These are phyloP conservation scores for Blastobotrys terrestris DNA, from an alignment of 805 yeast genomes.

Conservation along the genomic window DNA sequence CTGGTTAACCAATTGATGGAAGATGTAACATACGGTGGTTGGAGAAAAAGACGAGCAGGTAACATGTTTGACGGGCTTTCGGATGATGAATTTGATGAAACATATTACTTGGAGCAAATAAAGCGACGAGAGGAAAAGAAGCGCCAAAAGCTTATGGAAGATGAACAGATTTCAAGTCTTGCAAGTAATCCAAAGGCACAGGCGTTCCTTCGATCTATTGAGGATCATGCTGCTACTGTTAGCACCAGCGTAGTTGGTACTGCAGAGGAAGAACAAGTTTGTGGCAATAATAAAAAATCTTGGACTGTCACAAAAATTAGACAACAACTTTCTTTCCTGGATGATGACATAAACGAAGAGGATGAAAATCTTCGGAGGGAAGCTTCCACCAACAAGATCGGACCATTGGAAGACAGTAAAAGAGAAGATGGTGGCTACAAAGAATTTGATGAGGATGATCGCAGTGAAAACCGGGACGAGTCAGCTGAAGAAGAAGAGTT, in stretches of 20 bases:
- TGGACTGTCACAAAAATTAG: slow-evolving; percentile 10
- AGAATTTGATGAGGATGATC: not conserved
- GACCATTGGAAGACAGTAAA: not conserved
- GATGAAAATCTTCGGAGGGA: not conserved
- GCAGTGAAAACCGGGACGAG: not conserved
- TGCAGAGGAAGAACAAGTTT: not conserved
- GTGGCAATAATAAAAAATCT: not conserved
- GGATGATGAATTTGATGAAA: slow-evolving; percentile 13
- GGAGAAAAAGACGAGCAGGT: slow-evolving; percentile 16
- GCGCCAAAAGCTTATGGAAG: slow-evolving; percentile 18
- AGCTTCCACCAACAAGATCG: no score
- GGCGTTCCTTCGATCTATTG: slow-evolving; percentile 23
- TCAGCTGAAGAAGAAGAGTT: not conserved
- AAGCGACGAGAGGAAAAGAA: slow-evolving; percentile 16
- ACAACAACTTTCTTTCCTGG: slow-evolving; percentile 18
- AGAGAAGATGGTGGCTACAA: not conserved
- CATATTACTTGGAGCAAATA: slow-evolving; percentile 11
- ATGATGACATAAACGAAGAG: slow-evolving; percentile 11
- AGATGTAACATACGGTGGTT: slow-evolving; percentile 23
- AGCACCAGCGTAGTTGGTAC: not conserved
- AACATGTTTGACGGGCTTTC: slow-evolving; percentile 11
- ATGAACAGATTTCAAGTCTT: slow-evolving; percentile 16
- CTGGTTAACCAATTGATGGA: slow-evolving; percentile 21
- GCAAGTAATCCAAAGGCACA: slow-evolving; percentile 20
- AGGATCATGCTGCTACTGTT: slow-evolving; percentile 9